Conservation (phyloP, 2,329 filamentous ascomycete genomes). For the Fusarium sp. region DNA sequence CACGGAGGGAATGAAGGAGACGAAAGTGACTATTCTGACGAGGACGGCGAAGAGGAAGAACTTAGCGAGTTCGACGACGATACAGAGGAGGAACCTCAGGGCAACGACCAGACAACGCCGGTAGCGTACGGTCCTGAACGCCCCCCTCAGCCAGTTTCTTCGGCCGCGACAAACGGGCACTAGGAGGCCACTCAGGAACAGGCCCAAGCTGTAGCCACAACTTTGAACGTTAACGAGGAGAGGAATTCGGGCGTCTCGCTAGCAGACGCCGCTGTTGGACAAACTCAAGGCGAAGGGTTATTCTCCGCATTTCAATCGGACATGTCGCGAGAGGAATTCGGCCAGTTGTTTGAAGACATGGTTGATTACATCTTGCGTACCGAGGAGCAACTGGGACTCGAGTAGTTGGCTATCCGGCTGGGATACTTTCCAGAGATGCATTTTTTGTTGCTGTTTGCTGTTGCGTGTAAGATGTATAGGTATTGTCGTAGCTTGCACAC, state of each 20-base stretch:
- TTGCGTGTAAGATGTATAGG: conserved; percentile 45
- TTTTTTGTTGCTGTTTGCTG: conserved; percentile 37
- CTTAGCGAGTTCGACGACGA: conserved; percentile 74
- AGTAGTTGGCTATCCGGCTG: conserved; percentile 33
- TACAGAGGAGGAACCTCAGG: conserved; percentile 62
- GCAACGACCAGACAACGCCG: conserved; percentile 50
- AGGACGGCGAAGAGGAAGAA: conserved; percentile 70
- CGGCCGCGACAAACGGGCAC: conserved; percentile 57
- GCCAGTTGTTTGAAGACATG: conserved; percentile 20
- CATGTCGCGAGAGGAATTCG: conserved; percentile 9
- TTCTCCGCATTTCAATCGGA: conserved; percentile 1
- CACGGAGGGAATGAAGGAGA: conserved; percentile 62
- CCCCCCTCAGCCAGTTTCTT: conserved; percentile 54
- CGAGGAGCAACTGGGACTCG: conserved; percentile 8
- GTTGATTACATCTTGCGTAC: conserved; percentile 13
- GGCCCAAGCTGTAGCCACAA: conserved; percentile 26
- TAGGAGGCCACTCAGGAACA: conserved; percentile 49
- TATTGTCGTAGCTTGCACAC: conserved; percentile 41
- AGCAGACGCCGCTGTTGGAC: neutral
- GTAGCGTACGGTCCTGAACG: conserved; percentile 62
- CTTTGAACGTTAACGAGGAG: neutral
- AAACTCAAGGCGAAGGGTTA: neutral
- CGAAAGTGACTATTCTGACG: conserved; percentile 73
- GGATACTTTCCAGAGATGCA: conserved; percentile 31
- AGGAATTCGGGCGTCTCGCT: neutral